Percentiles rank a stretch among this genome's conserved stretches.
Evolutionary conservation across 176 grass and related monocot species (phyloP).

Genomic region (Otatea glauca): DNA sequence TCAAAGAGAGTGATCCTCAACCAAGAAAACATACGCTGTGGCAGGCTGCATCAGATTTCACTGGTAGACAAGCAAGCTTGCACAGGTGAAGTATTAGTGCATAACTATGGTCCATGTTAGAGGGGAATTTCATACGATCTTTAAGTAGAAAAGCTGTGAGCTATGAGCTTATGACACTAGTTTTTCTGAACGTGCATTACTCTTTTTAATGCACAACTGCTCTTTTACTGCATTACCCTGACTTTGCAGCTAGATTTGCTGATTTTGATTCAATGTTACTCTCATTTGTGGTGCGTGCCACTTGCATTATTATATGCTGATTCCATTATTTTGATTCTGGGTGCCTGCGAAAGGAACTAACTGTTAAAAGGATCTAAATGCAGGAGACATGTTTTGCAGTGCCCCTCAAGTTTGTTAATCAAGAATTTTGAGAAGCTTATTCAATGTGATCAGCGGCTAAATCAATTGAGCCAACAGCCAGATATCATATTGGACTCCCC

Average conservation of each 20-base stretch:
- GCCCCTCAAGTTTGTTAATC: slow-evolving; percentile 61
- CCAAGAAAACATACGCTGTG: slow-evolving; percentile 91
- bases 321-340: background rate
- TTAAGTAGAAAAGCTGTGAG: background rate
- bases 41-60: slow-evolving; percentile 80
- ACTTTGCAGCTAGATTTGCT: background rate
- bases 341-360: slow-evolving; percentile 11
- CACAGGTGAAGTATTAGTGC: slow-evolving; percentile 52
- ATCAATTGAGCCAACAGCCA: slow-evolving; percentile 62
- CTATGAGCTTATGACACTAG: background rate
- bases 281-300: too few species aligned
- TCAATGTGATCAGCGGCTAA: slow-evolving; percentile 68
- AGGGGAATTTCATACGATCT: background rate
- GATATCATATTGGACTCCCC: slow-evolving; percentile 50
- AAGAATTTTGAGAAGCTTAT: slow-evolving; percentile 88
- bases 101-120: background rate
- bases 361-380: slow-evolving; percentile 9
- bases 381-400: slow-evolving; percentile 83
- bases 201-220: background rate
- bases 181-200: background rate
- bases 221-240: background rate
- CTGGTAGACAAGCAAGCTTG: slow-evolving; percentile 65
- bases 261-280: too few species aligned
- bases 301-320: too few species aligned
- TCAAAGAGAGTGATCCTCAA: slow-evolving; percentile 78